phyloP scores from a whole-genome alignment of 208 protist genomes.

The Eutreptiella sp. region DNA sequence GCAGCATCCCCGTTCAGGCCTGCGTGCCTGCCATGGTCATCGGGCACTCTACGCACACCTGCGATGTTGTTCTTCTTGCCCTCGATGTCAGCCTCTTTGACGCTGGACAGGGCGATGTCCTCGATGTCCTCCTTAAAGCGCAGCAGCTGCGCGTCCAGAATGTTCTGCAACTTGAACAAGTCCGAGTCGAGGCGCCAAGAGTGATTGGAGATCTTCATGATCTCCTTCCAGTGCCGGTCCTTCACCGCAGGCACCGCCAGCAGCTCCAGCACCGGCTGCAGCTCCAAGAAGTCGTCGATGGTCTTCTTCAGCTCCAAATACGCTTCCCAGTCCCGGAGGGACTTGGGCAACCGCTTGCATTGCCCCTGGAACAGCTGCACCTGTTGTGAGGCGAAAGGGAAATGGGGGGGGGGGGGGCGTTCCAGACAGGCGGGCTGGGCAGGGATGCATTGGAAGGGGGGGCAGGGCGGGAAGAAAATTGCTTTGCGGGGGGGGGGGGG shows the following conservation, averaged over 20 bases:
- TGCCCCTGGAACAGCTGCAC: conserved; percentile 79
- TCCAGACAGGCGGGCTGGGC: too few species aligned
- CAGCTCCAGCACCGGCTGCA: conserved; percentile 83
- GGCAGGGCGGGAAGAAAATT: too few species aligned
- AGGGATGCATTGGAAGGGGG: too few species aligned
- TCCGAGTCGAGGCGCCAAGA: conserved; percentile 82
- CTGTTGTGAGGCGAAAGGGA: conserved; percentile 82
- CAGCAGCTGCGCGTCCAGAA: conserved; percentile 80
- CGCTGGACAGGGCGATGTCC: conserved; percentile 84
- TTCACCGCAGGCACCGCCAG: conserved; percentile 83
- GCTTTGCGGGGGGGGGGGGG: too few species aligned
- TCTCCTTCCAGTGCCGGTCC: conserved; percentile 86
- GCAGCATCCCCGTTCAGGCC: too few species aligned
- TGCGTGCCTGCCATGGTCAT: too few species aligned
- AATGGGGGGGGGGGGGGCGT: too few species aligned
- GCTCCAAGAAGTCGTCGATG: conserved; percentile 87
- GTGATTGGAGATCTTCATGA: conserved; percentile 75
- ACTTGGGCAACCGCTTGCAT: conserved; percentile 80
- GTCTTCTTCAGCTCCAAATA: conserved; percentile 88
- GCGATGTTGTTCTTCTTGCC: conserved; percentile 77
- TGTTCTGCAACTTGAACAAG: conserved; percentile 83
- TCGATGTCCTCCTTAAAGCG: conserved; percentile 83
- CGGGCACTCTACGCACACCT: too few species aligned
- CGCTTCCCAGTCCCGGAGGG: conserved; percentile 83
- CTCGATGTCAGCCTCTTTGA: conserved; percentile 92